Percentiles rank a stretch among this genome's conserved stretches.
phyloP scores from a whole-genome alignment of 495 filamentous ascomycete species.

The Daldinia vernicosa region DNA sequence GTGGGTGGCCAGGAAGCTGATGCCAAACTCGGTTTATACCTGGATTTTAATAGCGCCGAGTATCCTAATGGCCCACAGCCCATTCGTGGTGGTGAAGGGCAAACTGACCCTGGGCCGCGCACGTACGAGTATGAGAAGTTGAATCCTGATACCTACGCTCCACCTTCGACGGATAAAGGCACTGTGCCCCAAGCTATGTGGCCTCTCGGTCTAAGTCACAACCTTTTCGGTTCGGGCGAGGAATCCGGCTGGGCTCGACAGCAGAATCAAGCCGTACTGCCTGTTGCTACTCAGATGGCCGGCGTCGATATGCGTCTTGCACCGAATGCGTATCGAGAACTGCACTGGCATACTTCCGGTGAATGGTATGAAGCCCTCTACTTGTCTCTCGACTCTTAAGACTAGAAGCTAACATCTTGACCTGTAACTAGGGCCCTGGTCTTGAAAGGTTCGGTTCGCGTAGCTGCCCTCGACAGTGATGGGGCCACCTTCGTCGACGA shows the following conservation, averaged over 20 bases:
- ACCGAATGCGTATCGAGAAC: constrained; percentile 70
- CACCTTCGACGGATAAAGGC: constrained; percentile 72
- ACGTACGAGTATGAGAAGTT: constrained; percentile 68
- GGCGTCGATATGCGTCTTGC: constrained; percentile 82
- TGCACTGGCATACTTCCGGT: constrained; percentile 76
- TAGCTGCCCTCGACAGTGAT: constrained; percentile 68
- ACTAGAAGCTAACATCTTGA: constrained; percentile 13
- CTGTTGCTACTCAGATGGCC: constrained; percentile 72
- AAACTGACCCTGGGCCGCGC: constrained; percentile 71
- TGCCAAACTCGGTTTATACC: constrained; percentile 64
- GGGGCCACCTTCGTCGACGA: constrained; percentile 74
- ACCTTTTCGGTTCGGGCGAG: constrained; percentile 62
- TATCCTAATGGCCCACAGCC: constrained; percentile 68
- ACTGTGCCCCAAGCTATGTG: constrained; percentile 72
- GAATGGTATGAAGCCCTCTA: constrained; percentile 62
- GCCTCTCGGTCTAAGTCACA: constrained; percentile 75
- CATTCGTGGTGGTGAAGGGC: constrained; percentile 66
- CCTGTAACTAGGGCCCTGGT: constrained; percentile 55
- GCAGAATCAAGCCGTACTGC: constrained; percentile 70
- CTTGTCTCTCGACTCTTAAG: background rate
- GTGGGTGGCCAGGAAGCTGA: constrained; percentile 65
- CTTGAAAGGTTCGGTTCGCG: constrained; percentile 70
- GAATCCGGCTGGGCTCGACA: constrained; percentile 75
- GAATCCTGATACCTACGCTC: constrained; percentile 72
- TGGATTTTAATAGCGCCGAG: constrained; percentile 66